Conservation (phyloP, 192 early-diverging fungal genomes). For the Backusella mclennaniae region DNA sequence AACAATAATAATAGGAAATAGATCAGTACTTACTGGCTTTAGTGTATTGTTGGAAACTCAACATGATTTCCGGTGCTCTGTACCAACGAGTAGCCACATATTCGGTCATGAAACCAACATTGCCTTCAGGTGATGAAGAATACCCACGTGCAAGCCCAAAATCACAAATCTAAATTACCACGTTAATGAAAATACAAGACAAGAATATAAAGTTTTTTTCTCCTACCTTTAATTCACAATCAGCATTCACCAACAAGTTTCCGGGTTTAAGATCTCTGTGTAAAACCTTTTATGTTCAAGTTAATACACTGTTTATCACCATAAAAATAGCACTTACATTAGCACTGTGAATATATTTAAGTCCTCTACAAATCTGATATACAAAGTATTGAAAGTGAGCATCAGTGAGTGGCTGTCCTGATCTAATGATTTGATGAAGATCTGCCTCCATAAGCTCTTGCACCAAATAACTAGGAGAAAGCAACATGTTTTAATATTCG, state of each 20-base stretch:
- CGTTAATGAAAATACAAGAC: conserved; percentile 59
- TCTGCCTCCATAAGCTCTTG: conserved; percentile 72
- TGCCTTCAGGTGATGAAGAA: conserved; percentile 61
- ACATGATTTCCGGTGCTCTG: conserved; percentile 91
- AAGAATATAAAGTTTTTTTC: conserved; percentile 73
- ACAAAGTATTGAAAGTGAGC: conserved; percentile 60
- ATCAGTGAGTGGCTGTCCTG: conserved; percentile 31
- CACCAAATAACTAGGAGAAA: conserved; percentile 33
- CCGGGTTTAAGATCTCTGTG: conserved; percentile 92
- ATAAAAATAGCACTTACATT: conserved; percentile 29
- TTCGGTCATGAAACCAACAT: conserved; percentile 89
- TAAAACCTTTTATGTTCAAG: conserved; percentile 49
- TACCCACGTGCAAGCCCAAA: conserved; percentile 91
- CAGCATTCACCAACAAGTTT: conserved; percentile 30
- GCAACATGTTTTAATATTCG: background rate
- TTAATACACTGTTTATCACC: background rate
- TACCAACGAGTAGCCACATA: conserved; percentile 96
- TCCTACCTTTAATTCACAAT: conserved; percentile 29
- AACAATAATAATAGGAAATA: background rate
- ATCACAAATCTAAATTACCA: conserved; percentile 90
- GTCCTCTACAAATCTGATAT: conserved; percentile 66
- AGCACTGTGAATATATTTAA: conserved; percentile 74
- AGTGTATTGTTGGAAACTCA: conserved; percentile 86
- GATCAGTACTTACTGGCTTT: conserved; percentile 67
- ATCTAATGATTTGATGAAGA: conserved; percentile 71